A percentile compares a stretch with the other conserved stretches of the same genome.
Conservation (phyloP, 2,329 filamentous ascomycete species). For the Colletotrichum eleusines region DNA sequence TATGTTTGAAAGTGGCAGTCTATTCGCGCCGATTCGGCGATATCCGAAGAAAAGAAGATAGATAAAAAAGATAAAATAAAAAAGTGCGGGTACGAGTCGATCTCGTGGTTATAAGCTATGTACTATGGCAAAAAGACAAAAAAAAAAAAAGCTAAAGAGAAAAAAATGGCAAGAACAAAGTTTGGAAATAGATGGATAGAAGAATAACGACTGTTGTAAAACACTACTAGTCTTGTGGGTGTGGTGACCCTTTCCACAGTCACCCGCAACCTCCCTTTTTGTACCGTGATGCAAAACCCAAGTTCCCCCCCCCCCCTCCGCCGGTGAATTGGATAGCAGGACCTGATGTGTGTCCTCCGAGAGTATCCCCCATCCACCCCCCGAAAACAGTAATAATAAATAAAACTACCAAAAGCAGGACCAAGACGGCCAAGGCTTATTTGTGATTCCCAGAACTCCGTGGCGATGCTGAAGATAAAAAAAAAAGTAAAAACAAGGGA, state of each 20-base stretch:
- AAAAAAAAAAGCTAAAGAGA: neutral
- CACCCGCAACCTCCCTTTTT: conserved; percentile 9
- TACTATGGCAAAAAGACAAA: conserved; percentile 14
- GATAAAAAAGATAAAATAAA: too few species aligned
- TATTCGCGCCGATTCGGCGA: conserved; percentile 24
- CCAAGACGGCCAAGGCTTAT: conserved; percentile 16
- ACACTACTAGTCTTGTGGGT: neutral
- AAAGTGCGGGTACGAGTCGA: neutral
- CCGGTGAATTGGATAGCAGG: conserved; percentile 1
- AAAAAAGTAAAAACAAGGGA: neutral
- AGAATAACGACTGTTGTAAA: conserved; percentile 28
- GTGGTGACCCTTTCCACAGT: neutral
- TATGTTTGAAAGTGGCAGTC: conserved; percentile 25
- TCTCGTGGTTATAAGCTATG: conserved; percentile 19
- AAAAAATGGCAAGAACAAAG: too few species aligned
- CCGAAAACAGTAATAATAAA: too few species aligned
- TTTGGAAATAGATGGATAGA: too few species aligned
- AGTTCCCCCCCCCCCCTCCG: neutral
- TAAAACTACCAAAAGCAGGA: neutral
- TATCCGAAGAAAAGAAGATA: neutral
- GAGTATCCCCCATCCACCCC: neutral
- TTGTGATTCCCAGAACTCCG: conserved; percentile 30
- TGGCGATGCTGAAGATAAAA: conserved; percentile 32
- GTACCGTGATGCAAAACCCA: conserved; percentile 35
- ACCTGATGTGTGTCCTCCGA: conserved; percentile 17